A percentile compares a stretch with the other conserved stretches of the same genome.
phyloP scores from a whole-genome alignment of 495 filamentous ascomycete genomes.

The Mycothermus thermophilus region DNA sequence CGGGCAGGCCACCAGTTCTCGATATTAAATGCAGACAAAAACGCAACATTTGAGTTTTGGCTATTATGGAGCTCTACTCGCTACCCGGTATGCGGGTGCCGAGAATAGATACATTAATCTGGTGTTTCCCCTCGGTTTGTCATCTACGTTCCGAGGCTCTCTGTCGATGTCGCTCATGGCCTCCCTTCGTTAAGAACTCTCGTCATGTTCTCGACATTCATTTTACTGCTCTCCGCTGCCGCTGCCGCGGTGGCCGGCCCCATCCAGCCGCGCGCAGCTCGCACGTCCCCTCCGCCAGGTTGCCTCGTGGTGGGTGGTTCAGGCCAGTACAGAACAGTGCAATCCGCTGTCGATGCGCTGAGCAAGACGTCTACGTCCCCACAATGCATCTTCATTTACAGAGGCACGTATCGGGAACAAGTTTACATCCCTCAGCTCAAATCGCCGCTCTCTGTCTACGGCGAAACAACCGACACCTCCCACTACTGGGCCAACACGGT shows the following conservation, averaged over 20 bases:
- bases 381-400: conserved; percentile 52
- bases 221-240: background rate
- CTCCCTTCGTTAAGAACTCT: no score
- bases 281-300: conserved; percentile 36
- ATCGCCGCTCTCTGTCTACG: conserved; percentile 44
- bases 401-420: conserved; percentile 45
- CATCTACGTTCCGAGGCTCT: no score
- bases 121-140: no score
- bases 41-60: no score
- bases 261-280: conserved; percentile 12
- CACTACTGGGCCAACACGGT: conserved; percentile 44
- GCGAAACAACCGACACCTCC: conserved; percentile 43
- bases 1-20: no score
- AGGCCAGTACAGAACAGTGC: conserved; percentile 36
- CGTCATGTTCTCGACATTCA: background rate
- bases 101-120: no score
- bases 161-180: no score
- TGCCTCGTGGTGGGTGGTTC: conserved; percentile 38
- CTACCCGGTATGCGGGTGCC: no score
- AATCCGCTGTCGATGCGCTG: conserved; percentile 43
- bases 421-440: conserved; percentile 37
- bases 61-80: no score
- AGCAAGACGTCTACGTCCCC: conserved; percentile 23
- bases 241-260: background rate
- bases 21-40: no score